Conservation (phyloP, 2,329 filamentous ascomycete genomes). For the Aspergillus quadrilineatus region DNA sequence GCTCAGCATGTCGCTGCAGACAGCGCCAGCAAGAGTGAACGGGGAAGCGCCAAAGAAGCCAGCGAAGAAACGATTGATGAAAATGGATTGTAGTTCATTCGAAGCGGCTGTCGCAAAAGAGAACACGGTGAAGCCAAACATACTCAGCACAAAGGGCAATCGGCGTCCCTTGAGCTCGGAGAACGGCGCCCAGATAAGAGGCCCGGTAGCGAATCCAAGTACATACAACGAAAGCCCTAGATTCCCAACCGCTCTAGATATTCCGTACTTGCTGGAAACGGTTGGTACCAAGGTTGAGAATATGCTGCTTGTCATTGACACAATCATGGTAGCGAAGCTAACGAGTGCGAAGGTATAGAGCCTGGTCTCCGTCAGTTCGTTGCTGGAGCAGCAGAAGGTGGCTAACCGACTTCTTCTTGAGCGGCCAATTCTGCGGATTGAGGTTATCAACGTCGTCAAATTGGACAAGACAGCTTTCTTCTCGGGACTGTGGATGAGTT, state of each 20-base stretch:
- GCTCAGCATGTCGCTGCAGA: conserved; percentile 6
- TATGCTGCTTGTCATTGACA: conserved; percentile 24
- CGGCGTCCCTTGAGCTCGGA: conserved; percentile 46
- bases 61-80: conserved; percentile 35
- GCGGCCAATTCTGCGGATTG: conserved; percentile 7
- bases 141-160: conserved; percentile 39
- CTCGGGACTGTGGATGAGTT: not conserved
- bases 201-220: conserved; percentile 26
- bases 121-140: conserved; percentile 42
- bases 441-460: conserved; percentile 1
- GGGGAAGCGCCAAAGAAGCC: conserved; percentile 2
- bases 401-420: conserved; percentile 13
- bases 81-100: conserved; percentile 34
- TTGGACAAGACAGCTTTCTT: conserved; percentile 1
- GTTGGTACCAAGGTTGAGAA: conserved; percentile 14
- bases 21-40: not conserved
- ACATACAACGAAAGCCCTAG: conserved; percentile 17
- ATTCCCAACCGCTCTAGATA: conserved; percentile 15
- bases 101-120: conserved; percentile 44
- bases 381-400: not conserved
- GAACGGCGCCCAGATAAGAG: conserved; percentile 39
- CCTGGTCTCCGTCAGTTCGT: conserved; percentile 7
- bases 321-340: conserved; percentile 22
- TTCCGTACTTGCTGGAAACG: conserved; percentile 5
- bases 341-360: conserved; percentile 14